Evolutionary conservation across 179 eudicot species (phyloP).

Genomic region (Camellia oleifera): DNA sequence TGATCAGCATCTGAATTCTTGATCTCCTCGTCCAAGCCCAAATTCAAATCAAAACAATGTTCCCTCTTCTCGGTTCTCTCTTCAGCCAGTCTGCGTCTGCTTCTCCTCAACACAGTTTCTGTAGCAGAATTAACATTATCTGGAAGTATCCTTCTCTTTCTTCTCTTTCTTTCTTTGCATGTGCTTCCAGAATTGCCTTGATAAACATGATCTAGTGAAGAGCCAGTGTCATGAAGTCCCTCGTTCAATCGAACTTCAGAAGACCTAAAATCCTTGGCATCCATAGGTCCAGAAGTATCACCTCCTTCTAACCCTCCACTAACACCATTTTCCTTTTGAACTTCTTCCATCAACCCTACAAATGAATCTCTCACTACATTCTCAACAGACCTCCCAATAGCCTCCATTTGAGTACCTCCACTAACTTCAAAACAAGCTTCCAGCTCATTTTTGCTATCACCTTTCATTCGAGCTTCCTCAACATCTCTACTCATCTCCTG

Average conservation of each 20-base stretch:
- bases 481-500: constrained; percentile 1
- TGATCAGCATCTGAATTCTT: constrained; percentile 22
- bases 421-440: constrained; percentile 2
- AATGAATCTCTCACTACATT: constrained; percentile 19
- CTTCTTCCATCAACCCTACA: constrained; percentile 23
- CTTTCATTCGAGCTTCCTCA: constrained; percentile 9
- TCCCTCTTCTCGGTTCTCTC: constrained; percentile 30
- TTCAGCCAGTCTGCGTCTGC: constrained; percentile 50
- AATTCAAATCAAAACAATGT: constrained; percentile 72
- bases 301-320: constrained; percentile 12
- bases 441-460: constrained; percentile 15
- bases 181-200: constrained; percentile 33
- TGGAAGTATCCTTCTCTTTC: constrained; percentile 48
- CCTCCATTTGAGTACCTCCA: constrained; percentile 14
- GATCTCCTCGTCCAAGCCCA: constrained; percentile 48
- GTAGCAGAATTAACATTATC: constrained; percentile 30
- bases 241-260: constrained; percentile 24
- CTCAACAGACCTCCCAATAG: constrained; percentile 2
- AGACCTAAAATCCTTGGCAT: constrained; percentile 5
- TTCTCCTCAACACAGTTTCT: constrained; percentile 68
- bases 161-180: constrained; percentile 27
- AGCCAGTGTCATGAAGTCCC: constrained; percentile 23
- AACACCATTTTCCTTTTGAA: constrained; percentile 13
- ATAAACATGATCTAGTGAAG: constrained; percentile 19
- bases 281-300: not conserved